These are phyloP conservation scores for Colletotrichum sp. DNA, from an alignment of 2,329 filamentous ascomycete genomes.

Conservation along the genomic window DNA sequence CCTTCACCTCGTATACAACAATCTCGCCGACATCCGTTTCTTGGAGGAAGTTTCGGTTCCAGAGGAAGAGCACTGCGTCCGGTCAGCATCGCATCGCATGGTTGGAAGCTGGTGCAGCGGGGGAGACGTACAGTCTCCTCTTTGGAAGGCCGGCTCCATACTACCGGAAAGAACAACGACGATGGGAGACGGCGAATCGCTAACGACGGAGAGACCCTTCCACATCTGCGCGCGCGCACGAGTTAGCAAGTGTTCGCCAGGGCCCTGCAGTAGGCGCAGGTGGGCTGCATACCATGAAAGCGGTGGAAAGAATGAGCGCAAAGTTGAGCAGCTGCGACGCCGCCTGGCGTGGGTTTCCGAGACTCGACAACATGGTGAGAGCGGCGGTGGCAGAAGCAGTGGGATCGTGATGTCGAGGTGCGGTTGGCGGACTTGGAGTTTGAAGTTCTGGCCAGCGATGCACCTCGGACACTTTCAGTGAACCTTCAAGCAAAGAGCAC, in stretches of 20 bases:
- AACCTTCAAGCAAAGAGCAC: not conserved
- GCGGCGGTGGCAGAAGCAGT: not conserved
- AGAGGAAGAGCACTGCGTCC: constrained; percentile 63
- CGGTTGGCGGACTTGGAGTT: not conserved
- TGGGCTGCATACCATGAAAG: constrained; percentile 74
- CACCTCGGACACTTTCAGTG: not conserved
- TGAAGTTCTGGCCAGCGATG: constrained; percentile 19
- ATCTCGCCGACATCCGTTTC: constrained; percentile 62
- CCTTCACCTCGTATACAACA: constrained; percentile 80
- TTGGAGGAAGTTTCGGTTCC: constrained; percentile 70
- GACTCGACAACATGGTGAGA: constrained; percentile 67
- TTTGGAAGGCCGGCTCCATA: constrained; percentile 84
- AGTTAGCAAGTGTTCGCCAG: not conserved
- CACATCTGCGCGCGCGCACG: constrained; percentile 61
- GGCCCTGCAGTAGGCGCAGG: not conserved
- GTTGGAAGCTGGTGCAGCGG: not conserved
- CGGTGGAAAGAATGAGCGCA: constrained; percentile 85
- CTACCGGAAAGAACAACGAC: constrained; percentile 85
- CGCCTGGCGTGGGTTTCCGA: constrained; percentile 80
- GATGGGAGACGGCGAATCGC: constrained; percentile 78
- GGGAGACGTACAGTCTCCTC: constrained; percentile 61
- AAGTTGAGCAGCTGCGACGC: constrained; percentile 88
- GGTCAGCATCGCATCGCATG: not conserved
- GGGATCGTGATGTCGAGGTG: not conserved
- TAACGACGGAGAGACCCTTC: constrained; percentile 84